Evolutionary conservation across 257 asterid genomes (phyloP).

Genomic region (Vinca minor): DNA sequence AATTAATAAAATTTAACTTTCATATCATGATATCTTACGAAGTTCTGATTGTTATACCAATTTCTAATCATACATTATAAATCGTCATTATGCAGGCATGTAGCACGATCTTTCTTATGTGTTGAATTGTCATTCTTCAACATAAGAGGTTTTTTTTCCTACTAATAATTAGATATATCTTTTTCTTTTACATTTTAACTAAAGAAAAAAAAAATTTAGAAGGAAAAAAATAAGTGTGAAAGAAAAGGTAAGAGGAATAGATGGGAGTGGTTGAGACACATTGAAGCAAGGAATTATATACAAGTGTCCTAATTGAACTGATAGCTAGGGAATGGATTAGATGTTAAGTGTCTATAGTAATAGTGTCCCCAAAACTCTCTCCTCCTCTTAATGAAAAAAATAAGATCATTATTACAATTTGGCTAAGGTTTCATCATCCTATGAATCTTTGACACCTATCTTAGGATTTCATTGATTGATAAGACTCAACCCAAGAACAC

Average conservation of each 20-base stretch:
- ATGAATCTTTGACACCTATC: slow-evolving; percentile 27
- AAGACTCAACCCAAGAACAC: slow-evolving; percentile 50
- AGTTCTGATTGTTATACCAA: too few species aligned
- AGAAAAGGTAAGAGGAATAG: neutral
- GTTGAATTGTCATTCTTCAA: too few species aligned
- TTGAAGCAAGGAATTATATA: slow-evolving; percentile 12
- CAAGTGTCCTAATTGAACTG: slow-evolving; percentile 20
- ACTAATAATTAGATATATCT: too few species aligned
- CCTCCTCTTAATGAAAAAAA: slow-evolving; percentile 12
- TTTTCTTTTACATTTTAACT: neutral
- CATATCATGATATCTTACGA: too few species aligned
- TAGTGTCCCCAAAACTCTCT: slow-evolving; percentile 12
- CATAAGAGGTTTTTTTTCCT: too few species aligned
- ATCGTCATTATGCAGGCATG: too few species aligned
- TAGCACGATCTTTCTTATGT: too few species aligned
- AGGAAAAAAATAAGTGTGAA: too few species aligned
- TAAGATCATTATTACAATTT: slow-evolving; percentile 14
- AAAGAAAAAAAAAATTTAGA: neutral
- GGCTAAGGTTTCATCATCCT: slow-evolving; percentile 18
- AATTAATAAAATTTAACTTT: too few species aligned
- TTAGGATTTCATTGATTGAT: slow-evolving; percentile 35
- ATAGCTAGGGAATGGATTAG: too few species aligned
- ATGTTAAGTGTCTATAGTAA: slow-evolving; percentile 28
- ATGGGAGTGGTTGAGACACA: slow-evolving; percentile 24
- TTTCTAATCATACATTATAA: too few species aligned